Base-by-base conservation (phyloP, 371 early-diverging fungal species). In the Mortierella sp. region DNA sequence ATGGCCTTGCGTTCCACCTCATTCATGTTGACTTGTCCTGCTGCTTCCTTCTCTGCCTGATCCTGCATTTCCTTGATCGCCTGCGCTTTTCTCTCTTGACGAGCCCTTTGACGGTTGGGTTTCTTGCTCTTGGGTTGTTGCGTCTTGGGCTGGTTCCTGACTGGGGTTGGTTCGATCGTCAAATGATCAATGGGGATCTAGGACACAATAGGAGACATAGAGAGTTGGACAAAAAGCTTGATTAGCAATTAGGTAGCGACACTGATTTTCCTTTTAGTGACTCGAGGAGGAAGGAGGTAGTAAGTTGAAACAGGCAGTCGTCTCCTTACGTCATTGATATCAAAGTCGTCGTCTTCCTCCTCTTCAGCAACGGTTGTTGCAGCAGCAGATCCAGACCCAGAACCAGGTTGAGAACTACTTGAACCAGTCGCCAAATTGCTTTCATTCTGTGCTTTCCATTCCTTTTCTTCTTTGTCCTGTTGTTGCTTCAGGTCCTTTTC, bases 31-130 rank as follows among this genome's bases (percentile, higher is more conserved):
- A 89, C 89, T 74, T 89, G 89, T 61, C 83, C 85, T 43, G 85
- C 86, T 1, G 95, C 96, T 72, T 97, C 98, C 56, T 86, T 76
- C 60, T 87, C 92, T 4, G 96, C 97, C 79, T 94, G 89, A 19
- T 85, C 84, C 45, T 94, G 91, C 72, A 92, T 68, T 37, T 92
- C 90, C 64, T 89, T 89, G 72, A 95, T 82, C 75, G 93, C 89
- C 48, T 91, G 94, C 19, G 88, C 90, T 58, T 91, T 92, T 43
- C 87, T 85, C 65, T 91, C 91, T 81, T 93, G 87, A 56, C 91
- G 86, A 16, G 87, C 71, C 72, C 91, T 87, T 53, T 89, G 90
- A 46, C 89, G 82, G 62, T 90, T 94, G 7, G 89, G 86, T 52
- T 93, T 93, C 74, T 84, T 89, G 67, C 70, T 73, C 0, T 67